These are phyloP conservation scores for Elongisporangium prolatum DNA, from an alignment of 352 stramenopile species.

Conservation along the genomic window DNA sequence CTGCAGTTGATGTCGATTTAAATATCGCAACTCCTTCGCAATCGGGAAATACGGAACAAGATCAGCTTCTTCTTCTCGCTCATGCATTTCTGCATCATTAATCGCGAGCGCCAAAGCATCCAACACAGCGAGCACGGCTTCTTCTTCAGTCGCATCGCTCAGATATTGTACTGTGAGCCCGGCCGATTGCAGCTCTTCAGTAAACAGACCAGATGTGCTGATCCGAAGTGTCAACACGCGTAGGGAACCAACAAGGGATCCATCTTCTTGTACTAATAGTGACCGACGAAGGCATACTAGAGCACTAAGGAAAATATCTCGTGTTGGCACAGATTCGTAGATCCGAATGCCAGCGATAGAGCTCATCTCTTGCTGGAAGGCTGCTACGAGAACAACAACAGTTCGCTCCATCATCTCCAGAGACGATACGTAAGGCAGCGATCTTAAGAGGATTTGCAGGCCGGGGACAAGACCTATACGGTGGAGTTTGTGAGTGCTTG, in stretches of 20 bases:
- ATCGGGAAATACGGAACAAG: slow-evolving; percentile 65
- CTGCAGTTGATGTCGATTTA: slow-evolving; percentile 3
- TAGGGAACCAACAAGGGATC: slow-evolving; percentile 30
- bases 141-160: slow-evolving; percentile 46
- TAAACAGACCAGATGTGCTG: slow-evolving; percentile 69
- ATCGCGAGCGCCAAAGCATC: slow-evolving; percentile 52
- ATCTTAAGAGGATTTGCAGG: slow-evolving; percentile 59
- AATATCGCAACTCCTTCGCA: slow-evolving; percentile 41
- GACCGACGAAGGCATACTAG: slow-evolving; percentile 67
- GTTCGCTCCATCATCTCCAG: slow-evolving; percentile 48
- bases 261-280: slow-evolving; percentile 41
- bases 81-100: slow-evolving; percentile 71
- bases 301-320: slow-evolving; percentile 74
- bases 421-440: slow-evolving; percentile 34
- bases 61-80: slow-evolving; percentile 62
- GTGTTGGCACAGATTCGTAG: slow-evolving; percentile 59
- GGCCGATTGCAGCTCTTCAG: slow-evolving; percentile 49
- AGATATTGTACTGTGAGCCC: slow-evolving; percentile 52
- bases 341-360: slow-evolving; percentile 53
- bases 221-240: slow-evolving; percentile 59
- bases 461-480: slow-evolving; percentile 61
- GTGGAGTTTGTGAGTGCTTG: slow-evolving; percentile 78
- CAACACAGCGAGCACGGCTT: slow-evolving; percentile 50
- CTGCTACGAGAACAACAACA: slow-evolving; percentile 50
- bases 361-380: slow-evolving; percentile 78